phyloP scores from a whole-genome alignment of 306 rosid species.

The Prunus kanzakura region DNA sequence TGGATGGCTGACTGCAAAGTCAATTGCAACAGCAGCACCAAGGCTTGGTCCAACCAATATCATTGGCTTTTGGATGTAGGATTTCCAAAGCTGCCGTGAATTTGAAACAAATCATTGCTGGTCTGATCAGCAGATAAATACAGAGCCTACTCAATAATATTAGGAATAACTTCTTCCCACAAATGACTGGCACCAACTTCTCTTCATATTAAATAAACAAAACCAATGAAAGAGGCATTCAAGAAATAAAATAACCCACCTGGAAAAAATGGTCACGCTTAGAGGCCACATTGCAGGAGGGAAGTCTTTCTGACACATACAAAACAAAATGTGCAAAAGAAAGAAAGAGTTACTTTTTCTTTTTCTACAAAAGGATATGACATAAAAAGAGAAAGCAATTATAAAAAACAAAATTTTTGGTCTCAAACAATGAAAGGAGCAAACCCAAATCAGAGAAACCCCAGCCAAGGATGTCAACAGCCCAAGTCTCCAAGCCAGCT shows the following conservation, averaged over 20 bases:
- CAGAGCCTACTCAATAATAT: background rate
- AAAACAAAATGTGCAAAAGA: conserved; percentile 4
- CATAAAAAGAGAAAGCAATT: background rate
- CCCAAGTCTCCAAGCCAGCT: conserved; percentile 88
- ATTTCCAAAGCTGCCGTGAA: conserved; percentile 72
- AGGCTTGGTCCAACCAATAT: conserved; percentile 95
- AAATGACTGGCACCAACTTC: conserved; percentile 5
- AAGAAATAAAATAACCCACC: conserved; percentile 38
- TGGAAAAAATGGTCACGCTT: conserved; percentile 84
- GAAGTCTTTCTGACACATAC: conserved; percentile 59
- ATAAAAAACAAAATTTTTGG: conserved; percentile 1
- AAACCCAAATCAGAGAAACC: conserved; percentile 94
- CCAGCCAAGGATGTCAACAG: conserved; percentile 97
- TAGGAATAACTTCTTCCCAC: conserved; percentile 1
- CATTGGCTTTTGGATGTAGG: conserved; percentile 74
- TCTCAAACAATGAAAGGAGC: background rate
- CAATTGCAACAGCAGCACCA: conserved; percentile 96
- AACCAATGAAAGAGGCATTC: background rate
- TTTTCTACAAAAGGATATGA: background rate
- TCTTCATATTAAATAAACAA: background rate
- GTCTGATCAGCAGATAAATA: background rate
- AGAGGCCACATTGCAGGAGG: conserved; percentile 64
- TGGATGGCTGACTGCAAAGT: conserved; percentile 79
- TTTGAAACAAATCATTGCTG: conserved; percentile 19
- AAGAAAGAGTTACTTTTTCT: background rate